Percentiles rank a stretch among this genome's conserved stretches.
Evolutionary conservation across 1,139 yeast species (phyloP).

Genomic region (Kodamaea fungicola): DNA sequence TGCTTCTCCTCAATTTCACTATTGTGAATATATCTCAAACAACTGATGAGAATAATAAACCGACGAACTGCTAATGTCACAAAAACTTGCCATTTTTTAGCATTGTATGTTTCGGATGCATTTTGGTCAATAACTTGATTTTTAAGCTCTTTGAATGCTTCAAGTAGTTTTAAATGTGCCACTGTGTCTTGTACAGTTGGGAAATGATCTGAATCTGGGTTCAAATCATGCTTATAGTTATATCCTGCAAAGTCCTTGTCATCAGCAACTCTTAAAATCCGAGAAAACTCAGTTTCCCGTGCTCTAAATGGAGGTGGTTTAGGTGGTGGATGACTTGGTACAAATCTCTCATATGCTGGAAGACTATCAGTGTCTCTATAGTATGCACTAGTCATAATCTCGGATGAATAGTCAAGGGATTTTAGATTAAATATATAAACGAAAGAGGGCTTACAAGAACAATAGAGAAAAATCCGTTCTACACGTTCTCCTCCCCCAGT

Average conservation of each 20-base stretch:
- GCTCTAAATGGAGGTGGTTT: not conserved
- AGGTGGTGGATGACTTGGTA: not conserved
- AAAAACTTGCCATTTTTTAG: slow-evolving; percentile 8
- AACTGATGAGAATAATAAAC: slow-evolving; percentile 8
- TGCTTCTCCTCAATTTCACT: not conserved
- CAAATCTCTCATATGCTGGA: not conserved
- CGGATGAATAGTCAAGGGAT: too few species aligned
- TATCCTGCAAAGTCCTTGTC: not conserved
- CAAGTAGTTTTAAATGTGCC: slow-evolving; percentile 31
- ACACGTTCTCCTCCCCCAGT: too few species aligned
- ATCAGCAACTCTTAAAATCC: not conserved
- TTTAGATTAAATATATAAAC: too few species aligned
- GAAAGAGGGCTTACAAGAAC: too few species aligned
- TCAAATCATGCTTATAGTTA: not conserved
- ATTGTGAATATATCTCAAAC: slow-evolving; percentile 1
- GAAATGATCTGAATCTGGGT: not conserved
- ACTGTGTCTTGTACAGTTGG: slow-evolving; percentile 11
- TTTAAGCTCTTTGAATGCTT: slow-evolving; percentile 25
- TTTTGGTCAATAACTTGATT: slow-evolving; percentile 9
- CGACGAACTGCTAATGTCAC: slow-evolving; percentile 9
- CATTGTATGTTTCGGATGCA: slow-evolving; percentile 2
- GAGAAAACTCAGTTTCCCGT: not conserved
- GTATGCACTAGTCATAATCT: not conserved
- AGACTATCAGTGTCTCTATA: not conserved
- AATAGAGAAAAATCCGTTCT: too few species aligned